Conservation (phyloP, 768 basidiomycete species). For the Leccinum ochraceum region DNA sequence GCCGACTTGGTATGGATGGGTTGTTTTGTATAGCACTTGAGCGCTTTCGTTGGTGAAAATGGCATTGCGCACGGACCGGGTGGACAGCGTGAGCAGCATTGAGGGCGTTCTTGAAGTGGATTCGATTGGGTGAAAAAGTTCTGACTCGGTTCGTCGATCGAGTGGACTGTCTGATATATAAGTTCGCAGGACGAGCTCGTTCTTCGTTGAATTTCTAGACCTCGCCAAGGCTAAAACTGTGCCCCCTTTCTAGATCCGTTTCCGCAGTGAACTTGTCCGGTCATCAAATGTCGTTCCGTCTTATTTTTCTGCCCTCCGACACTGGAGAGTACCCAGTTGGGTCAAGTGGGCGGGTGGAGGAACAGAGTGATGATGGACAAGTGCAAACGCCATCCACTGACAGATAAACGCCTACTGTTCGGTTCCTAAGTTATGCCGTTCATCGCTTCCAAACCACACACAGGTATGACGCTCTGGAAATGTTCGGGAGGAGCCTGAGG, state of each 20-base stretch:
- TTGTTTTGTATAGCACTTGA: constrained; percentile 33
- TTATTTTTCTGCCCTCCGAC: too few relatives aligned
- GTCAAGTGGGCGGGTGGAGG: background rate
- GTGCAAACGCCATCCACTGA: background rate
- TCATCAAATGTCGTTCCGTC: too few relatives aligned
- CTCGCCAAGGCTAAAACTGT: background rate
- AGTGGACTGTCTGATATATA: too few relatives aligned
- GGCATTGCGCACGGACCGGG: constrained; percentile 25
- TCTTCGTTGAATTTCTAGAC: background rate
- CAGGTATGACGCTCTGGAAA: too few relatives aligned
- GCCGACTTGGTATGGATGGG: constrained; percentile 16
- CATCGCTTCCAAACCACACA: too few relatives aligned
- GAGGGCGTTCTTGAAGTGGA: background rate
- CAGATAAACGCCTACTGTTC: background rate
- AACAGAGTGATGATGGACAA: background rate
- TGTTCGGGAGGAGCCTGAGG: too few relatives aligned
- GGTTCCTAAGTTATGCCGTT: too few relatives aligned
- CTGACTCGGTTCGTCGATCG: too few relatives aligned
- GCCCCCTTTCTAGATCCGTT: too few relatives aligned
- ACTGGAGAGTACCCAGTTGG: too few relatives aligned
- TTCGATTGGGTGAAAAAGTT: background rate
- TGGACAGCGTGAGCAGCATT: constrained; percentile 29
- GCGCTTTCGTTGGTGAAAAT: constrained; percentile 25
- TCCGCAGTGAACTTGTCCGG: too few relatives aligned
- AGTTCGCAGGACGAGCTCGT: too few relatives aligned